phyloP scores from a whole-genome alignment of 257 asterid genomes.

The Perilla frutescens region DNA sequence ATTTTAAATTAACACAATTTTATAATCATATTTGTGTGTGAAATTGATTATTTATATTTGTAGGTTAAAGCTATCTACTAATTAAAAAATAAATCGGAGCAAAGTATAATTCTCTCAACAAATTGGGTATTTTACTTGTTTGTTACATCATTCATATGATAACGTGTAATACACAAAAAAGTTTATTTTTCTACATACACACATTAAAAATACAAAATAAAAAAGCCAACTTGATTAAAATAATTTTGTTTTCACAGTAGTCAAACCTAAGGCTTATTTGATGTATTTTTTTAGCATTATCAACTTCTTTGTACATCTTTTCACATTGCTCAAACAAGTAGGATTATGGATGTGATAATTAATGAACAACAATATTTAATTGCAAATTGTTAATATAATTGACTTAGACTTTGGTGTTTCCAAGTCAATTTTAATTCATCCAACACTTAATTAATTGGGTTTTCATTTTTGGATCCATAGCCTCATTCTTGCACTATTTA shows the following conservation, averaged over 20 bases:
- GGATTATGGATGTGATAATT: conserved; percentile 6
- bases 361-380: conserved; percentile 19
- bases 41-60: too few species aligned
- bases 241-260: not conserved
- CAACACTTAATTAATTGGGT: conserved; percentile 21
- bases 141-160: not conserved
- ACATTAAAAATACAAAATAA: not conserved
- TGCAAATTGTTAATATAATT: conserved; percentile 32
- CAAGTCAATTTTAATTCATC: conserved; percentile 42
- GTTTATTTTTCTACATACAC: not conserved
- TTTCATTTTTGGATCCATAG: conserved; percentile 24
- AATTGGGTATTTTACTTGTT: not conserved
- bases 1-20: too few species aligned
- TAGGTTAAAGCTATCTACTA: too few species aligned
- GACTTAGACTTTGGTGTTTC: conserved; percentile 37
- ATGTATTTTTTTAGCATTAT: not conserved
- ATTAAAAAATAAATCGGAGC: too few species aligned
- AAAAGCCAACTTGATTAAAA: not conserved
- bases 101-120: not conserved
- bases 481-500: conserved; percentile 15
- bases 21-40: not conserved
- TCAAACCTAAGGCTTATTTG: conserved; percentile 20
- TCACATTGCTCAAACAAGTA: conserved; percentile 15
- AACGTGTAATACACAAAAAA: not conserved
- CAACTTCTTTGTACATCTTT: not conserved